Percentiles rank a stretch among this genome's conserved stretches.
phyloP scores from a whole-genome alignment of 2,329 filamentous ascomycete genomes.

The Coniella vitis region DNA sequence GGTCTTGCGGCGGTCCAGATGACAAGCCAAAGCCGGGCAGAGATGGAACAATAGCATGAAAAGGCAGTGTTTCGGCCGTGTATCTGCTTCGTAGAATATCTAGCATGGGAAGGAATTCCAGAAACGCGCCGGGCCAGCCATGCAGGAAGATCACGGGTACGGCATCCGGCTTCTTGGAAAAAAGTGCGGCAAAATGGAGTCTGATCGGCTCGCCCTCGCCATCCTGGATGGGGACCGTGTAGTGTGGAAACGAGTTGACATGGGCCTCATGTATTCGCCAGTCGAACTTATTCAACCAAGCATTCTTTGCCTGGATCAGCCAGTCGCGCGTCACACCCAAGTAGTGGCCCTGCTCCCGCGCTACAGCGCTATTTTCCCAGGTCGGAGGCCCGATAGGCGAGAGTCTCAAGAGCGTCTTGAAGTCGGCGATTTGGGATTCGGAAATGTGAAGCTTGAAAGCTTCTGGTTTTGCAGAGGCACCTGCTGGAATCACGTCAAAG shows the following conservation, averaged over 20 bases:
- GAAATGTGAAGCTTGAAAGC: not conserved
- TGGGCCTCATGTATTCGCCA: conserved; percentile 32
- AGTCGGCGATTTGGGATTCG: not conserved
- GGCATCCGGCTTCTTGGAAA: conserved; percentile 42
- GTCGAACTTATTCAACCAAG: conserved; percentile 38
- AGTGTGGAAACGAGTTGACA: conserved; percentile 45
- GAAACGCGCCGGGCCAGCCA: conserved; percentile 47
- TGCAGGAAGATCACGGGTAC: conserved; percentile 46
- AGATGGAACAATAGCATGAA: conserved; percentile 49
- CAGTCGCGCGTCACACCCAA: conserved; percentile 6
- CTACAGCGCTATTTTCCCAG: conserved; percentile 1
- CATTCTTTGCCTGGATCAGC: conserved; percentile 20
- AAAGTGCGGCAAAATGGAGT: conserved; percentile 49
- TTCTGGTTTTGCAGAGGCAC: not conserved
- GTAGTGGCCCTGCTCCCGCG: not conserved
- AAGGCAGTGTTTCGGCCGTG: conserved; percentile 42
- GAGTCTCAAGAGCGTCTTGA: conserved; percentile 3
- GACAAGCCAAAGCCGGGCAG: conserved; percentile 48
- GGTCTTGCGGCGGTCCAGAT: conserved; percentile 36
- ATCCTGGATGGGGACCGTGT: conserved; percentile 33
- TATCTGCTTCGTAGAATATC: conserved; percentile 39
- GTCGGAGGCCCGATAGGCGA: conserved; percentile 1
- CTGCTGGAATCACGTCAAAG: conserved; percentile 2
- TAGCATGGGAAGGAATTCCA: conserved; percentile 49
- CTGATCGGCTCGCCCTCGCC: conserved; percentile 27